A percentile compares a stretch with the other conserved stretches of the same genome.
Evolutionary conservation across 495 filamentous ascomycete genomes (phyloP).

Genomic region (Clohesyomyces aquaticus): DNA sequence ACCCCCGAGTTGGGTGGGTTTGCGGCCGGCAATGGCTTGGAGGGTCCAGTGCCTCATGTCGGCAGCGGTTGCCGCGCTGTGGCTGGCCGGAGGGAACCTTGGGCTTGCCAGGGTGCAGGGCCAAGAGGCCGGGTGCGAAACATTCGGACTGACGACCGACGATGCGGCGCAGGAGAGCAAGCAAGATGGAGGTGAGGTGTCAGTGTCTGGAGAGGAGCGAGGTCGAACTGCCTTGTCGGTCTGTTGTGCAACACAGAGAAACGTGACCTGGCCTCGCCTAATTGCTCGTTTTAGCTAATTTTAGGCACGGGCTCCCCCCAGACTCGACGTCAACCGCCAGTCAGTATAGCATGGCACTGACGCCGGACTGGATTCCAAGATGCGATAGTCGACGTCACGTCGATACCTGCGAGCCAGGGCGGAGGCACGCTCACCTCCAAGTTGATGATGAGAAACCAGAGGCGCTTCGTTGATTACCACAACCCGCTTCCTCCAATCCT

Average conservation of each 20-base stretch:
- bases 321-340: neutral
- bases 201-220: no score
- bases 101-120: neutral
- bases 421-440: neutral
- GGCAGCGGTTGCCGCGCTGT: neutral
- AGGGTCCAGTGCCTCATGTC: neutral
- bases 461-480: neutral
- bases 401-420: neutral
- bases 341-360: no score
- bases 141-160: neutral
- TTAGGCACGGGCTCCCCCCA: neutral
- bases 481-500: neutral
- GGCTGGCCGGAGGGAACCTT: neutral
- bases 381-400: neutral
- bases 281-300: conserved; percentile 1
- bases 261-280: neutral
- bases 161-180: neutral
- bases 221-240: no score
- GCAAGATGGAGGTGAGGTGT: neutral
- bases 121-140: neutral
- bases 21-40: neutral
- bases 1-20: neutral
- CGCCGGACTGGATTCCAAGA: neutral
- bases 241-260: no score
- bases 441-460: neutral